A percentile compares a stretch with the other conserved stretches of the same genome.
Conservation (phyloP, 2,329 filamentous ascomycete genomes). For the Phyllachora maydis region DNA sequence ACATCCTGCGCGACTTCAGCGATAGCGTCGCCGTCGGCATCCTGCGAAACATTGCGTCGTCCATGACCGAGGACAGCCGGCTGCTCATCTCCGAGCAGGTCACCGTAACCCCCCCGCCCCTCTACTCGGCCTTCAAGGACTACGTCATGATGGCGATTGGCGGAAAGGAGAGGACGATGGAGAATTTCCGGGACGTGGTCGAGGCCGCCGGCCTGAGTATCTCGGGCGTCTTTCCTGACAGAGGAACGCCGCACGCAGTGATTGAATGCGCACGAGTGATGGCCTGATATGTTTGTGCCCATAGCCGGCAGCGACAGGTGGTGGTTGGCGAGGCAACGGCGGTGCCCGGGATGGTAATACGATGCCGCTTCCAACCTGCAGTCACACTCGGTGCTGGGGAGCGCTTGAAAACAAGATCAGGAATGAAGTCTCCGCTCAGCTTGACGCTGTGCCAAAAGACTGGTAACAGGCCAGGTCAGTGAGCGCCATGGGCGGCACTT, state of each 20-base stretch:
- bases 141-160: conserved; percentile 8
- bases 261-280: conserved; percentile 4
- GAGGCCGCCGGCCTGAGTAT: conserved; percentile 5
- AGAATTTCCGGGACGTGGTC: conserved; percentile 5
- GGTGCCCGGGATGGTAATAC: too few species aligned
- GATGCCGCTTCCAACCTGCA: too few species aligned
- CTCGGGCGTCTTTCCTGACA: conserved; percentile 4
- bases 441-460: too few species aligned
- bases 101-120: conserved; percentile 3
- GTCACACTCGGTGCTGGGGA: too few species aligned
- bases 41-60: conserved; percentile 5
- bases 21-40: conserved; percentile 7
- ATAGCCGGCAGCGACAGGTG: too few species aligned
- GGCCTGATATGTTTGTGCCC: too few species aligned
- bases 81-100: conserved; percentile 8
- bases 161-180: conserved; percentile 7
- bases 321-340: too few species aligned
- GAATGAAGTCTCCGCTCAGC: too few species aligned
- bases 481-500: too few species aligned
- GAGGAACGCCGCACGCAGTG: conserved; percentile 6
- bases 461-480: too few species aligned
- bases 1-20: conserved; percentile 12
- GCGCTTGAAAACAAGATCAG: too few species aligned
- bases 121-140: conserved; percentile 8
- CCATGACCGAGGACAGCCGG: conserved; percentile 3